A percentile compares a stretch with the other conserved stretches of the same genome.
These are phyloP conservation scores for Opeltia flavorubescens DNA, from an alignment of 495 filamentous ascomycete species.

Conservation along the genomic window DNA sequence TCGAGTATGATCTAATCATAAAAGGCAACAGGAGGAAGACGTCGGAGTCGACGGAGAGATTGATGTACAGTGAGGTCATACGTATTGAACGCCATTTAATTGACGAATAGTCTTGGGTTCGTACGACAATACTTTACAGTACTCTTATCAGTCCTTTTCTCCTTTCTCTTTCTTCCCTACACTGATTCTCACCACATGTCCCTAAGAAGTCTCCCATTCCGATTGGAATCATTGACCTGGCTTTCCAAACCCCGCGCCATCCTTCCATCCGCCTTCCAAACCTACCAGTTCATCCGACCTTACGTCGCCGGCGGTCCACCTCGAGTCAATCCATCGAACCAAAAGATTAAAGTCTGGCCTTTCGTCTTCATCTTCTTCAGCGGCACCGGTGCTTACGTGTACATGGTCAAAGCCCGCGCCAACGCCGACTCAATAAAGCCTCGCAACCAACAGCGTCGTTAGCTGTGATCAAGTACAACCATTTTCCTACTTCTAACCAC, in stretches of 20 bases:
- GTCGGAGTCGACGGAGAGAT: too few relatives aligned
- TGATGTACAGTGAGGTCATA: too few relatives aligned
- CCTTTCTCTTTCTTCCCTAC: background rate
- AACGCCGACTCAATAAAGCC: constrained; percentile 22
- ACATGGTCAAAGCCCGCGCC: constrained; percentile 46
- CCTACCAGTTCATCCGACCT: constrained; percentile 3
- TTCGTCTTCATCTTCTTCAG: constrained; percentile 44
- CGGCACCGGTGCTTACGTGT: constrained; percentile 45
- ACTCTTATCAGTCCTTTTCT: background rate
- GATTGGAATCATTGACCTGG: background rate
- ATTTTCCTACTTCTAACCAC: background rate
- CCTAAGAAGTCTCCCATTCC: background rate
- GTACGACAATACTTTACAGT: too few relatives aligned
- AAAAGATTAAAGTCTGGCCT: constrained; percentile 49
- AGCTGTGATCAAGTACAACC: background rate
- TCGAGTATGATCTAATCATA: too few relatives aligned
- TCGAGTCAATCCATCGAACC: constrained; percentile 12
- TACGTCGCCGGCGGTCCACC: constrained; percentile 12
- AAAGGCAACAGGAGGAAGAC: too few relatives aligned
- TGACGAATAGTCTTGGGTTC: too few relatives aligned
- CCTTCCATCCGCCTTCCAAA: background rate
- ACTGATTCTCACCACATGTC: background rate
- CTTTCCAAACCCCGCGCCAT: background rate
- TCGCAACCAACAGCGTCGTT: constrained; percentile 2
- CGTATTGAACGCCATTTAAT: too few relatives aligned